These are phyloP conservation scores for Coemansia sp. DNA, from an alignment of 192 early-diverging fungal species.

Conservation along the genomic window DNA sequence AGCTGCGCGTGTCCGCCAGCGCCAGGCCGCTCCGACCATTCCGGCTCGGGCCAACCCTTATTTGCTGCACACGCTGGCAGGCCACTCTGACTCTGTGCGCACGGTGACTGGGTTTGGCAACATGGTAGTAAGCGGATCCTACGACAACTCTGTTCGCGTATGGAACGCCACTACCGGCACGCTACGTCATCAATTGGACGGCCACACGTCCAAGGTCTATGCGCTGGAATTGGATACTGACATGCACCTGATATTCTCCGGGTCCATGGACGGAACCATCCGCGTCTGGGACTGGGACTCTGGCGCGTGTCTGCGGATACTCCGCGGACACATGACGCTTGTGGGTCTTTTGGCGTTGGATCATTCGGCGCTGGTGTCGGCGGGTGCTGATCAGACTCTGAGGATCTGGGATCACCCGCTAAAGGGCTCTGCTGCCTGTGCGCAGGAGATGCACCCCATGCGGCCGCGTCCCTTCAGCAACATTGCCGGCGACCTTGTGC, in stretches of 20 bases:
- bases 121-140: conserved; percentile 86
- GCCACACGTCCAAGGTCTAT: conserved; percentile 96
- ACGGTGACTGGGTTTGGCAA: conserved; percentile 90
- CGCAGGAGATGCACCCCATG: not conserved
- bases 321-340: conserved; percentile 92
- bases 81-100: conserved; percentile 90
- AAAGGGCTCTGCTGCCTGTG: conserved; percentile 9
- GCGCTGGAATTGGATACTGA: conserved; percentile 88
- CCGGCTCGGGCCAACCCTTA: conserved; percentile 68
- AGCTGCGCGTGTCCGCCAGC: too few relatives aligned
- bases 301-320: conserved; percentile 72
- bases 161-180: conserved; percentile 86
- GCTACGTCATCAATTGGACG: conserved; percentile 69
- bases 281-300: conserved; percentile 90
- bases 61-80: conserved; percentile 78
- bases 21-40: not conserved
- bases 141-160: conserved; percentile 87
- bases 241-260: conserved; percentile 83
- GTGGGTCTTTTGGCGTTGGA: conserved; percentile 92
- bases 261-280: conserved; percentile 93
- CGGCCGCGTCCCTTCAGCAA: conserved; percentile 45
- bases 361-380: conserved; percentile 86
- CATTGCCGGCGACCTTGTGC: conserved; percentile 37
- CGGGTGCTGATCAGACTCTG: conserved; percentile 92
- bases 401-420: conserved; percentile 87